These are phyloP conservation scores for Macrocybe gigantea DNA, from an alignment of 768 basidiomycete species.

Conservation along the genomic window DNA sequence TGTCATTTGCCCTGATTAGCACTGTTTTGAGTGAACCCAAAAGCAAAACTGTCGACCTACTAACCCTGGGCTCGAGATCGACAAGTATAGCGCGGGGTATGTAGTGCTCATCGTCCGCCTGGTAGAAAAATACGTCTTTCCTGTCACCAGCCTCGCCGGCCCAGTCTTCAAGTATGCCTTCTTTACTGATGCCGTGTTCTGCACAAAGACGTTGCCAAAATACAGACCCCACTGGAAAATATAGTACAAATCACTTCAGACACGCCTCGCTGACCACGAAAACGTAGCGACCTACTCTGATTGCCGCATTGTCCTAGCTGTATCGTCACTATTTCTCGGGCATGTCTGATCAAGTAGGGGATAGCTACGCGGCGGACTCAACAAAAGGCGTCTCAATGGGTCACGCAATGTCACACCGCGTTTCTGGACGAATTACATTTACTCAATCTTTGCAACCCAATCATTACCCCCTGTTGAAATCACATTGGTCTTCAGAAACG, in stretches of 20 bases:
- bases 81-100: conserved; percentile 95
- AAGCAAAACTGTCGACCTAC: conserved; percentile 16
- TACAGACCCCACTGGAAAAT: conserved; percentile 79
- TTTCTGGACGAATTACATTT: background rate
- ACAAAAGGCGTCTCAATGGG: background rate
- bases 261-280: background rate
- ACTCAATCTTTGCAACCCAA: background rate
- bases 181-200: conserved; percentile 95
- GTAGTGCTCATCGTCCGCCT: conserved; percentile 99
- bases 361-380: no score
- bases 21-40: background rate
- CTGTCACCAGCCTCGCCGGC: conserved; percentile 92
- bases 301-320: conserved; percentile 92
- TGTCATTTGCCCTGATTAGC: conserved; percentile 8
- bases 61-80: conserved; percentile 92
- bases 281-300: conserved; percentile 55
- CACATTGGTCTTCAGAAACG: background rate
- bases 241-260: conserved; percentile 1
- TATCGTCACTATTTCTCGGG: conserved; percentile 81
- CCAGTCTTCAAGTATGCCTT: conserved; percentile 96
- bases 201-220: conserved; percentile 98
- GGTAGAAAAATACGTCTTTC: conserved; percentile 99
- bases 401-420: conserved; percentile 9
- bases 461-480: background rate
- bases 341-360: conserved; percentile 25